Base-by-base conservation (phyloP, 768 basidiomycete genomes). In the Phallus indusiatus region DNA sequence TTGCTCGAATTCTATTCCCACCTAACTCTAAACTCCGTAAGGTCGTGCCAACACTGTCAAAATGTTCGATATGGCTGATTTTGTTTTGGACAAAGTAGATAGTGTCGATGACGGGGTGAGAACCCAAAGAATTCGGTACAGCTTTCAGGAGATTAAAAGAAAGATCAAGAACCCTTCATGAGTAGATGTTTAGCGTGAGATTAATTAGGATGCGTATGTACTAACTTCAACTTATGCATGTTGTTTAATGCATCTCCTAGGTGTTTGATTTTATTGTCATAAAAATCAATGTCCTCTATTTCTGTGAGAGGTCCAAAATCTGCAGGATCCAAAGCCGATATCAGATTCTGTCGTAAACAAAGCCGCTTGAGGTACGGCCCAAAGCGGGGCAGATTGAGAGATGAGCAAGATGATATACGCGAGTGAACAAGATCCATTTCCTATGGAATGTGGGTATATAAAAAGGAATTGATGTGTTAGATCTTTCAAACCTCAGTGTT, bases 1-100 rank as follows among this genome's bases (percentile, higher is more conserved):
- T 60, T 65, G 92, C 93, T 67, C 96, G 78, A 61, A 99, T 84
- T 69, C 78, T 83, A 71, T 99, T 99, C 1, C 94, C 94, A 0
- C 95, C 96, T 8, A 97, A 77, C 70, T 99, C 96, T 18, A 99
- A 75, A 66, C 90, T 94, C 56, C 81, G 79, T 61, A 97, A 71
- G 0, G 81, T 82, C 20, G 75, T 76, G 16, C 71, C 75, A 33
- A 78, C 69, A 37, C 77, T 72, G 22, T 80, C 76, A 1, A 97
- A 76, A 10, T 84, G 81, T 6, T 78, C 77, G 59, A 99, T 92
- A 62, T 80, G 81, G 16, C 82, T 81, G 66, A 98, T 95, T 71
- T 87, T 88, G 73, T 99, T 97, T 72, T 99, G 96, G 5, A 99
- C 91, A 65, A 99, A 91, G 73, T 94, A 99, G 24, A 94, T 76